Evolutionary conservation across 2,329 filamentous ascomycete genomes (phyloP), one percentile per base, ranked within the genome.

Genomic region (Beauveria pseudobassiana): DNA sequence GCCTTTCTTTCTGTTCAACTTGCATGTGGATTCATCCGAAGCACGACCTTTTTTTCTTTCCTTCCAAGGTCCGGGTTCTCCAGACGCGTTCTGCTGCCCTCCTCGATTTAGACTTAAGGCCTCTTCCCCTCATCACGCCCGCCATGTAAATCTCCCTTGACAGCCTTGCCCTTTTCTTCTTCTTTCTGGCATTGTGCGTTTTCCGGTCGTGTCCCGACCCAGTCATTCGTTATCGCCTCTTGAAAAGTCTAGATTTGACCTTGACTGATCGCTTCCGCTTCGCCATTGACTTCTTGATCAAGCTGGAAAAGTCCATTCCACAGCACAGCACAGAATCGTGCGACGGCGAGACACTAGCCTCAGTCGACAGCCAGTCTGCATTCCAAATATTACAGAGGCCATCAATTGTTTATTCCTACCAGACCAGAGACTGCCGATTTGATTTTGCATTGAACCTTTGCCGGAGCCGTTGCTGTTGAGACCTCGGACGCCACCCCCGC

Each of bases 91-190:
- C 46, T 42, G 20, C 10, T 30, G n/a, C 48, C 40, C 48, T 59
- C 57, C 48, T 59, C 26, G 38, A 28, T 50, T 59, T 30, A 52
- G 48, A 51, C 57, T 43, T 59, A 59, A 59, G 57, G 40, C 26
- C 20, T 52, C 48, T 30, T 45, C 48, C 57, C 57, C 56, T 51
- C 57, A 30, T 50, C 18, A 34, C 5, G 24, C 57, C 57, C 57
- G n/a, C 38, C 48, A 34, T 59, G 48, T 20, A 16, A 14, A n/a
- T 38, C 34, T 38, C 12, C 10, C 5, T 38, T 14, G 12, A 38
- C 34, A 38, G 34, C 34, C 34, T 38, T 38, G 34, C 22, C 22
- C 34, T 45, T n/a, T 24, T 59, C 34, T 18, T 20, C n/a, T 22
- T 18, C 38, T 54, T 24, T 12, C 48, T 24, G 18, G 18, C 48